These are phyloP conservation scores for Agrocybe chaxingu DNA, from an alignment of 768 basidiomycete species.

Conservation along the genomic window DNA sequence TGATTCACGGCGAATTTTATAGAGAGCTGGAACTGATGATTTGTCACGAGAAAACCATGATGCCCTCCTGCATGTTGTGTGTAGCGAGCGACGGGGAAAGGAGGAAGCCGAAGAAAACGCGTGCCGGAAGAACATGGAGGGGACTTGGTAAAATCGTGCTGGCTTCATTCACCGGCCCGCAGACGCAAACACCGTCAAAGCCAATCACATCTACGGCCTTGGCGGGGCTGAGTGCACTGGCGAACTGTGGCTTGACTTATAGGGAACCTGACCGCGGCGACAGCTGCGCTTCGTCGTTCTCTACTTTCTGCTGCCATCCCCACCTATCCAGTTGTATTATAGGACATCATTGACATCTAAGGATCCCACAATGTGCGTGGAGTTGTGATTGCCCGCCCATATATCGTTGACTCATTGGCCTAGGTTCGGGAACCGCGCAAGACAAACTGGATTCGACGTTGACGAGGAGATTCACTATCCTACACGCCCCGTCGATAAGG, in stretches of 20 bases:
- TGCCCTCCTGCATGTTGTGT: conserved; percentile 13
- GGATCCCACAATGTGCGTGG: too few relatives aligned
- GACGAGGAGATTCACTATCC: conserved; percentile 91
- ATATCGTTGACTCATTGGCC: too few relatives aligned
- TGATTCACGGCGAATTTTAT: conserved; percentile 56
- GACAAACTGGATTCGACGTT: conserved; percentile 52
- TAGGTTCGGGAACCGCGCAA: conserved; percentile 32
- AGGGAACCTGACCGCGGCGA: too few relatives aligned
- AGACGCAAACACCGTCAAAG: conserved; percentile 15
- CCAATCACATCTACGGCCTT: background rate
- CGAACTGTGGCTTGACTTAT: background rate
- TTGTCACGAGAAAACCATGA: conserved; percentile 18
- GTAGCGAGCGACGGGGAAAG: conserved; percentile 16
- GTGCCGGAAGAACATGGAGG: conserved; percentile 12
- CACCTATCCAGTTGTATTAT: too few relatives aligned
- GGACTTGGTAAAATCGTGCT: too few relatives aligned
- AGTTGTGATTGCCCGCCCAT: too few relatives aligned
- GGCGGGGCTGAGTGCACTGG: too few relatives aligned
- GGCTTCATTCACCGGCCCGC: background rate
- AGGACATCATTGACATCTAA: too few relatives aligned
- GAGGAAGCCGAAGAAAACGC: conserved; percentile 9
- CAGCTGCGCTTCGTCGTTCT: background rate
- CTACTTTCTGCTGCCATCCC: too few relatives aligned
- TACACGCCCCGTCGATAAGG: conserved; percentile 96
- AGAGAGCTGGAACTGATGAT: conserved; percentile 39